Evolutionary conservation across 2,329 filamentous ascomycete species (phyloP), one percentile per base, ranked within the genome.

Genomic region (Colletotrichum tanaceti): DNA sequence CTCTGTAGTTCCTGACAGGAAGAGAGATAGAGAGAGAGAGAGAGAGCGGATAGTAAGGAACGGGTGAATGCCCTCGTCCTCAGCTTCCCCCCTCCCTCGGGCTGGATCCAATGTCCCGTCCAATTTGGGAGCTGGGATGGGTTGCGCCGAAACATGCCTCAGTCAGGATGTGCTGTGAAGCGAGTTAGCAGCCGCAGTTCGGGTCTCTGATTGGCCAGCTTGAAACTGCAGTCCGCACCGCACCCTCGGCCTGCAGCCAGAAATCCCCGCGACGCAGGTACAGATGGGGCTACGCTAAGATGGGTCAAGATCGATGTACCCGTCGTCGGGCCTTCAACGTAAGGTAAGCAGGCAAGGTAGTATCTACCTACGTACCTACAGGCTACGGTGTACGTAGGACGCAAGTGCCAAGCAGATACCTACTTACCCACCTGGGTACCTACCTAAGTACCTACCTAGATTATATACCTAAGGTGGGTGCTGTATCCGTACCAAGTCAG

Each of bases 221-320:
- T 9, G 20, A 9, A 18, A 22, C 20, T 28, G 28, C 32, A 59
- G 44, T 39, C 32, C 32, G 60, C 28, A 46, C 39, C 11, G 35
- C 46, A 64, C 60, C 54, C 28, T 32, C 7, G 9, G 28, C 28
- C 61, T 65, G 65, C 61, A 65, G 61, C 54, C 35, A 53, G 49
- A 52, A 41, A 68, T 68, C 60, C 61, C 43, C 60, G 61, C 65
- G 65, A 68, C 62, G 65, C 65, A 68, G 65, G 65, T 65, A 68
- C 65, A 65, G 62, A 65, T 43, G 61, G 55, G 62, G 28, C 55
- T 28, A 5, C 65, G 65, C 65, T 65, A 65, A 50, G 11, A 47
- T 60, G 54, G 62, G 41, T 57, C 14, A 55, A 63, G 61, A 35
- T 16, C 24, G 14, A 65, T 35, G 61, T 68, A 65, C 54, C 65